A percentile compares a stretch with the other conserved stretches of the same genome.
These are phyloP conservation scores for Aspergillus cejpii DNA, from an alignment of 2,329 filamentous ascomycete genomes.

Conservation along the genomic window DNA sequence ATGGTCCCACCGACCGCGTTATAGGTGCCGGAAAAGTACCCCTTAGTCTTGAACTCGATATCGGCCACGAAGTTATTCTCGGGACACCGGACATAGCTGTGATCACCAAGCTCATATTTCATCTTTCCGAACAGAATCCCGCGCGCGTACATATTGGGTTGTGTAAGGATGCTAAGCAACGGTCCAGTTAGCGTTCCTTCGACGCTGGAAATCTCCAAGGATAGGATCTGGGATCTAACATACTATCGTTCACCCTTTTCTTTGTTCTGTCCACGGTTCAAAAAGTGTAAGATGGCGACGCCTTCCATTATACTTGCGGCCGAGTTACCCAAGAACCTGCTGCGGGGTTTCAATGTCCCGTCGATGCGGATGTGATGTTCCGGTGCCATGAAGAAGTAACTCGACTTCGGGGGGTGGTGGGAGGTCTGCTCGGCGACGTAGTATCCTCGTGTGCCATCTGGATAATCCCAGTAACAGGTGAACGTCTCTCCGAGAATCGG, in stretches of 20 bases:
- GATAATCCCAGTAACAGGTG: constrained; percentile 91
- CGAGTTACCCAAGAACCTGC: constrained; percentile 93
- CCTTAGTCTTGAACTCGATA: constrained; percentile 97
- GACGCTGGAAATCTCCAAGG: not conserved
- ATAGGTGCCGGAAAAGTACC: constrained; percentile 92
- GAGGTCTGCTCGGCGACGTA: constrained; percentile 98
- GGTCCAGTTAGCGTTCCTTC: not conserved
- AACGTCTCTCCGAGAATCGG: constrained; percentile 93
- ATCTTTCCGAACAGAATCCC: constrained; percentile 98
- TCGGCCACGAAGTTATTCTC: constrained; percentile 82
- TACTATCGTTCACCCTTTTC: constrained; percentile 78
- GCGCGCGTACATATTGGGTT: constrained; percentile 98
- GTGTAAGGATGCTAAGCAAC: constrained; percentile 69
- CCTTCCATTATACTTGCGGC: constrained; percentile 98
- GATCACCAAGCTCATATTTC: constrained; percentile 98
- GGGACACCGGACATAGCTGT: constrained; percentile 86
- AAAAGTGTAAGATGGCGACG: constrained; percentile 73
- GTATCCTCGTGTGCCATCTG: constrained; percentile 77
- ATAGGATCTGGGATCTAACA: constrained; percentile 31
- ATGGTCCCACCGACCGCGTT: constrained; percentile 91
- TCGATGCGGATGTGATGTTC: constrained; percentile 92
- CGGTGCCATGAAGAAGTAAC: constrained; percentile 97
- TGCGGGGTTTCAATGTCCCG: constrained; percentile 87
- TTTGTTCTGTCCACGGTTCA: constrained; percentile 64
- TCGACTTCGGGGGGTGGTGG: constrained; percentile 96